phyloP scores from a whole-genome alignment of 2,329 filamentous ascomycete genomes.

The Colletotrichum acutatum region DNA sequence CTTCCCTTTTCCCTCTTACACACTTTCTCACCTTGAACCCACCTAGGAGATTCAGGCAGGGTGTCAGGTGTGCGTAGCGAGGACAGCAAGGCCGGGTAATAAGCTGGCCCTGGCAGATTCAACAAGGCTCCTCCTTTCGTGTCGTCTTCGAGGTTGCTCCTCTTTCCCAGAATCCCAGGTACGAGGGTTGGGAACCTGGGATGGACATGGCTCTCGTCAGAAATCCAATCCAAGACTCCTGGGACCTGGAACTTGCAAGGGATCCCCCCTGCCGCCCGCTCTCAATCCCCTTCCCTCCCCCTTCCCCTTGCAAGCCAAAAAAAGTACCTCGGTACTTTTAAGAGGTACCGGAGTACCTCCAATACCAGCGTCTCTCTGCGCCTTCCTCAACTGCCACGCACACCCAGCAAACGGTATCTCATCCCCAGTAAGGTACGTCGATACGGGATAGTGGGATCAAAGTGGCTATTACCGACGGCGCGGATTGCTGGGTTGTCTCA shows the following conservation, averaged over 20 bases:
- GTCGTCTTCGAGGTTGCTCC: not conserved
- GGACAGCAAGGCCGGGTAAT: not conserved
- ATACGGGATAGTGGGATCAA: not conserved
- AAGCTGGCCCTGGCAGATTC: not conserved
- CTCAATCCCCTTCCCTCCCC: not conserved
- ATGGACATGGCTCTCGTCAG: not conserved
- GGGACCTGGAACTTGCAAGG: constrained; percentile 17
- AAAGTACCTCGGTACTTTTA: not conserved
- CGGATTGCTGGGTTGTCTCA: constrained; percentile 34
- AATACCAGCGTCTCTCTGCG: no score
- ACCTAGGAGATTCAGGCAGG: constrained; percentile 18
- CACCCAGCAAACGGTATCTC: not conserved
- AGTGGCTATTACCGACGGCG: constrained; percentile 26
- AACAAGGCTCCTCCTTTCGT: not conserved
- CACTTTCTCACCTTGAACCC: constrained; percentile 5
- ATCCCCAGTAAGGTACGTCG: not conserved
- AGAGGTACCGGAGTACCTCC: not conserved
- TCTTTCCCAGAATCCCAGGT: constrained; percentile 1
- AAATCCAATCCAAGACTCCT: constrained; percentile 1
- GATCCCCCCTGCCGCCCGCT: constrained; percentile 3
- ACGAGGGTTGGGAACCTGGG: not conserved
- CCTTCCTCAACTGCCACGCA: not conserved
- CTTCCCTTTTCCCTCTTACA: not conserved
- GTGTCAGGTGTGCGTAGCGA: constrained; percentile 22
- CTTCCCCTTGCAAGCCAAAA: not conserved